Base-by-base conservation (phyloP, 2,329 filamentous ascomycete species). In the Fusarium xylarioides region DNA sequence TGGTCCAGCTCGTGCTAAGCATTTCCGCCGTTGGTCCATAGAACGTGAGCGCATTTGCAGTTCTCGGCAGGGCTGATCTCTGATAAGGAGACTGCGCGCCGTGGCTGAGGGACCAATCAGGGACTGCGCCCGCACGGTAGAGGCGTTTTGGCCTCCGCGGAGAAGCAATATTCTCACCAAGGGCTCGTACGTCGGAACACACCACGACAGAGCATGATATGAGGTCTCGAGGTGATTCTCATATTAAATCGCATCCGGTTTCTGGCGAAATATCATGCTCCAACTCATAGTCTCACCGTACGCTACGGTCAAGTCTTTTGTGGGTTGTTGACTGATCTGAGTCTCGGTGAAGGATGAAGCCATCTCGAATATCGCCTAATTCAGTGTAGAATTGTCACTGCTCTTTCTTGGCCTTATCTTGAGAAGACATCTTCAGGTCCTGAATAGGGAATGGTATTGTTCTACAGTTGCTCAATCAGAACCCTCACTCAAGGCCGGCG, bases 121-220 rank as follows among this genome's bases (percentile, higher is more conserved):
- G 34, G 40, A 26, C 16, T 58, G 59, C 49, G 30, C 9, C 67
- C 47, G 47, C 32, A 35, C 8, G 19, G 40, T 42, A 54, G 42
- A 40, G 40, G 46, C 53, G 30, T n/a, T 30, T 32, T 68, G 32
- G 30, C 23, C 37, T 64, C 58, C 75, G 75, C 75, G 75, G 75
- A 77, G 74, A 77, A 74, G 62, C 67, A 19, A 52, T 35, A 38
- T 58, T 70, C 50, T 46, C 21, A 47, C 40, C 59, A 56, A 63
- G 37, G 42, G 56, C 50, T 74, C 72, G 75, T 77, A 74, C 66
- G 73, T 76, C 73, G 58, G 53, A 58, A 65, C 73, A 76, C 55
- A 58, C 66, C 59, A 74, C 47, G 58, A 40, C n/a, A 56, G 43
- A 57, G 63, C 55, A 63, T 59, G 73, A 68, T 66, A 73, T 68